A percentile compares a stretch with the other conserved stretches of the same genome.
Conservation (phyloP, 495 filamentous ascomycete species). For the Evernia prunastri region DNA sequence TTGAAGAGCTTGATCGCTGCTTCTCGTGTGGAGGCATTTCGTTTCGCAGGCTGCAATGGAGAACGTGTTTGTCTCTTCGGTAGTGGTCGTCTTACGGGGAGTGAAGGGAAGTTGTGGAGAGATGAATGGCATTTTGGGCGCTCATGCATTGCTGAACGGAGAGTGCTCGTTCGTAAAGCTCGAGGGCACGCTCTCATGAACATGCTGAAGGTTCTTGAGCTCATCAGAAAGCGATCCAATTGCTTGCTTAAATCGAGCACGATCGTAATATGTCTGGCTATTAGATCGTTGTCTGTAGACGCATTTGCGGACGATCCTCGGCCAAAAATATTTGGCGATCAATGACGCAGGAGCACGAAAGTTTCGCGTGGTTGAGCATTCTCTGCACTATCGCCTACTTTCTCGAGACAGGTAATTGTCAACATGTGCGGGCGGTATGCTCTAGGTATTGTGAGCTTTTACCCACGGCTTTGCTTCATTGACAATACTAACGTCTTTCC, state of each 20-base stretch:
- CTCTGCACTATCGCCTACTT: too few species aligned
- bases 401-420: not conserved
- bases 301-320: not conserved
- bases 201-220: not conserved
- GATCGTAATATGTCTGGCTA: too few species aligned
- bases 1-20: slow-evolving; percentile 25
- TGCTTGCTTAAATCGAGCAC: not conserved
- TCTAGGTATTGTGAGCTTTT: slow-evolving; percentile 61
- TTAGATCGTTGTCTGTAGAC: too few species aligned
- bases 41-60: not conserved
- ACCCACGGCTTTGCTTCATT: not conserved
- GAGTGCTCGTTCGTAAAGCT: slow-evolving; percentile 1
- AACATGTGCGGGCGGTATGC: slow-evolving; percentile 82
- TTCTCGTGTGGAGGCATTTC: slow-evolving; percentile 20
- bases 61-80: not conserved
- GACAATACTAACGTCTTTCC: slow-evolving; percentile 18
- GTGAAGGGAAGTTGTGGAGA: not conserved
- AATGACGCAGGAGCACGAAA: too few species aligned
- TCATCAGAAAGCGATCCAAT: not conserved
- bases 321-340: not conserved
- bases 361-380: too few species aligned
- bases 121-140: not conserved
- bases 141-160: slow-evolving; percentile 7
- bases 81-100: not conserved
- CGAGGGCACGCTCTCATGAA: slow-evolving; percentile 15